Evolutionary conservation across 1,284 basidiomycete genomes (phyloP), one percentile per base, ranked within the genome.

Genomic region (Baeospora myosura): DNA sequence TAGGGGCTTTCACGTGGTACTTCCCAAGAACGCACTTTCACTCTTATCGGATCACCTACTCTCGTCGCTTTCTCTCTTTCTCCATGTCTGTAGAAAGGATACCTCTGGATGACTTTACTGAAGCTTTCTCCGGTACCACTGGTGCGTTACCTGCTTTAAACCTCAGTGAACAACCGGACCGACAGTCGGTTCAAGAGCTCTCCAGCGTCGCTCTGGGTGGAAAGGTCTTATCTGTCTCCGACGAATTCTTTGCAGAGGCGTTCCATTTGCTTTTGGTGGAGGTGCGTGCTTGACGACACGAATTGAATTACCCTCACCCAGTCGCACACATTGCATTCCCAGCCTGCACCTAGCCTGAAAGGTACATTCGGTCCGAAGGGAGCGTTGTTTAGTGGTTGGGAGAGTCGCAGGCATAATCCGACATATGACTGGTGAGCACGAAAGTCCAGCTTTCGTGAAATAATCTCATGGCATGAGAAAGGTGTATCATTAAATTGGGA

Each of bases 341-440:
- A 92, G 87, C 81, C 90, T 11, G 76, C 91, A 29, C 74, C 74
- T 3, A 88, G 81, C 53, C 63, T 93, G 63, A 88, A 93, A 64
- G 95, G 96, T 10, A 88, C 92, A 52, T 98, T 95, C 55, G 95
- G 95, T 1, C 90, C 93, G 1, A 95, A 94, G 38, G 95, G 95
- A 20, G 95, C 95, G 0, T 65, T 98, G 26, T 98, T 79, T 62
- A 91, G 88, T 53, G 95, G 94, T 40, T 98, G 95, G 95, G 95
- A 98, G 63, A 80, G 76, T 14, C 70, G 92, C 28, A 69, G 95
- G 49, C 95, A 98, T 63, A 97, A 96, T 62, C 80, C 85, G 0
- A 59, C 72, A 2, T 81, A 83, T 57, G 96, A 98, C 61, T 98
- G 96, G 95, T 92, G 57, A 43, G 58, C 26, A 20, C 22, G 12